These are phyloP conservation scores for Calonectria hongkongensis DNA, from an alignment of 2,329 filamentous ascomycete species.

Conservation along the genomic window DNA sequence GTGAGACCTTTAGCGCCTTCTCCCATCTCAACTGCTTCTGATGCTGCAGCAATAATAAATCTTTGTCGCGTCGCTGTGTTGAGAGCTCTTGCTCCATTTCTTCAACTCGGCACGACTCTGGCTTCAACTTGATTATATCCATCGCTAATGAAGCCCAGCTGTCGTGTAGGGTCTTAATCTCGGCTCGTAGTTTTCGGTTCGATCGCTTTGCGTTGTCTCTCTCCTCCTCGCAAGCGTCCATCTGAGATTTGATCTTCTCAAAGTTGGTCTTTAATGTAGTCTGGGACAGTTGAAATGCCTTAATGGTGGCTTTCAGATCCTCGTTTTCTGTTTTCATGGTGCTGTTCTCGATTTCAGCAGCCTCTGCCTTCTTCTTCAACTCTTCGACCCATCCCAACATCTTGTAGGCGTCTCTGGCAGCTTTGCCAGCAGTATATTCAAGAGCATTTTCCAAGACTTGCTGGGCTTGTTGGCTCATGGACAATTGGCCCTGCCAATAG, in stretches of 20 bases:
- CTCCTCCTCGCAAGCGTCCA: conserved; percentile 6
- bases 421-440: conserved; percentile 1
- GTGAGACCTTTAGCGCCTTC: neutral
- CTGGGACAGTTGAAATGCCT: conserved; percentile 8
- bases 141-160: conserved; percentile 11
- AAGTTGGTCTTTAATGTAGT: conserved; percentile 6
- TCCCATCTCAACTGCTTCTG: conserved; percentile 6
- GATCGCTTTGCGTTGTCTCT: conserved; percentile 5
- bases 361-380: conserved; percentile 16
- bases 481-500: conserved; percentile 11
- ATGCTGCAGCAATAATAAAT: neutral
- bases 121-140: conserved; percentile 17
- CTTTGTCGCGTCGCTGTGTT: conserved; percentile 4
- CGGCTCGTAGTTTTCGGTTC: conserved; percentile 11
- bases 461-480: conserved; percentile 10
- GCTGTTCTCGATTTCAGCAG: neutral
- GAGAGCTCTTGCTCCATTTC: conserved; percentile 13
- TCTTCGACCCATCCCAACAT: conserved; percentile 14
- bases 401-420: conserved; percentile 15
- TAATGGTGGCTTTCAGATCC: neutral
- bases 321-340: conserved; percentile 15
- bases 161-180: neutral
- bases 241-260: conserved; percentile 2
- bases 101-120: neutral
- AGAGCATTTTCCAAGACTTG: conserved; percentile 20